Conservation (phyloP, 2,329 filamentous ascomycete species). For the Penicillium frequentans region DNA sequence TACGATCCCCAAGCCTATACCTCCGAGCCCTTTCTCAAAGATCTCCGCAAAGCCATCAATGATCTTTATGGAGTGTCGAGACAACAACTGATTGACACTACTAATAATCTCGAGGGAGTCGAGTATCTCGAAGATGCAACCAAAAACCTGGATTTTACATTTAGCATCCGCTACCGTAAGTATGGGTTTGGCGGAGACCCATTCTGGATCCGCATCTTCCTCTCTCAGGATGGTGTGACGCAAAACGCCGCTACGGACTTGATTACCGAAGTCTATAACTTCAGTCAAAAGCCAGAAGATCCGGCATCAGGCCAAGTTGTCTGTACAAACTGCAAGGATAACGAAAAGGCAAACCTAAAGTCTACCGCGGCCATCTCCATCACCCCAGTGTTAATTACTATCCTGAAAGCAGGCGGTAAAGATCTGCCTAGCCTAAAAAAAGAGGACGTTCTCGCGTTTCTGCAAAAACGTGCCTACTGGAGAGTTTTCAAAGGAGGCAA, state of each 20-base stretch:
- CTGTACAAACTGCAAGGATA: constrained; percentile 9
- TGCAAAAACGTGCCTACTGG: constrained; percentile 6
- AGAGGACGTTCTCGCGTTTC: constrained; percentile 6
- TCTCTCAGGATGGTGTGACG: constrained; percentile 1
- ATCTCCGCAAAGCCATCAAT: constrained; percentile 2
- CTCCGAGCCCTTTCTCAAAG: neutral
- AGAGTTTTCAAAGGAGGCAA: constrained; percentile 1
- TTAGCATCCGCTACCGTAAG: constrained; percentile 9
- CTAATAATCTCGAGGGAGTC: neutral
- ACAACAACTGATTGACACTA: neutral
- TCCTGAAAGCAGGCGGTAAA: constrained; percentile 1
- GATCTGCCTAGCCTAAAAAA: constrained; percentile 1
- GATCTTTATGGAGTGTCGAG: constrained; percentile 8
- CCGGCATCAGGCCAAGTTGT: neutral
- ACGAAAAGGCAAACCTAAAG: constrained; percentile 3
- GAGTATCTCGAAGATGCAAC: neutral
- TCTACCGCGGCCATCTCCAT: constrained; percentile 6
- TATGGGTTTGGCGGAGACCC: constrained; percentile 10
- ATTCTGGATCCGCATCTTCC: constrained; percentile 9
- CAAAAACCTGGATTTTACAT: constrained; percentile 7
- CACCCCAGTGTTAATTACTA: constrained; percentile 5
- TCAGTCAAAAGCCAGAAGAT: constrained; percentile 7
- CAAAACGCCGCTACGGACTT: neutral
- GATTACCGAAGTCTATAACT: constrained; percentile 12
- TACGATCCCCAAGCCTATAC: neutral